Evolutionary conservation across 306 rosid genomes (phyloP), one percentile per base, ranked within the genome.

Genomic region (Lathyrus oleraceus): DNA sequence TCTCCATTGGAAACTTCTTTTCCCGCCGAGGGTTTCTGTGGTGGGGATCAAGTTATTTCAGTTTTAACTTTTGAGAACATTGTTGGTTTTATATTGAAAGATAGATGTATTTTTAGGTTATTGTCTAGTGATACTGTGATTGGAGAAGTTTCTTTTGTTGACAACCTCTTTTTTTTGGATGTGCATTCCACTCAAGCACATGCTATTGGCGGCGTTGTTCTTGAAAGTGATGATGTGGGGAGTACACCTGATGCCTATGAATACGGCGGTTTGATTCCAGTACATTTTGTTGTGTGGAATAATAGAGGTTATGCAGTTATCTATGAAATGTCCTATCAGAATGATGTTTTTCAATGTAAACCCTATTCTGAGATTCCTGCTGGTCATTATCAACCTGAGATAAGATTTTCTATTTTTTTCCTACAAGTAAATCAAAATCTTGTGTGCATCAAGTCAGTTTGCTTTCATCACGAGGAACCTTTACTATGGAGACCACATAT

Each of bases 321-420:
- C 38, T 85, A 79, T 74, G 72, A 65, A 65, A 39, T 94, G 54
- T 81, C 81, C 13, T 78, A 80, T 83, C 63, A 73, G 72, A 80
- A 91, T 77, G 87, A 79, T 42, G 45, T 72, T 57, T 87, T 94
- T 61, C 83, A 56, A 20, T 87, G 85, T 47, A 81, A 86, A 71
- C 85, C 80, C 45, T 82, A 78, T 76, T 80, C 78, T 75, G 95
- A 87, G 80, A 87, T 94, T 79, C 95, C 93, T 30, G 78, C 89
- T 5, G 27, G 79, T 74, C 58, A 69, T 85, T 74, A 56, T 84
- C 69, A 81, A 17, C 69, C 79, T 65, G 86, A 84, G 67, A 61
- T 11, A 69, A 81, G 84, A 70, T 73, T 75, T 51, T 85, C 89
- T 23, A 8, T 78, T 69, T 77, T 47, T 70, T 94, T 87, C 48